Evolutionary conservation across 768 basidiomycete genomes (phyloP), one percentile per base, ranked within the genome.

Genomic region (Lentinula detonsa): DNA sequence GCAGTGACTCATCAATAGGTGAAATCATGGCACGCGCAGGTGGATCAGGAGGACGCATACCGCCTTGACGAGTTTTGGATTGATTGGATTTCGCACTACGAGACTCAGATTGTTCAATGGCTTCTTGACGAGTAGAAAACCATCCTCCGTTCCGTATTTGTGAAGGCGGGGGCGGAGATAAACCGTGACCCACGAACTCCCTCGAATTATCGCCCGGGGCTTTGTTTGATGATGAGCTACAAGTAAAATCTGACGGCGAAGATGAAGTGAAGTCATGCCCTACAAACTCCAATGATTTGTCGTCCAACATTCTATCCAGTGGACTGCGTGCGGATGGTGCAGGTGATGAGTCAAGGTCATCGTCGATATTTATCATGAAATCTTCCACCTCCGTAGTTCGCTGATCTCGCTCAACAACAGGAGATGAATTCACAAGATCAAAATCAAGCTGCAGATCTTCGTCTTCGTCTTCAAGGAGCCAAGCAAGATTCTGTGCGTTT

Each of bases 381-480:
- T 55, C 18, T 3, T 55, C 21, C 40, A 9, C 23, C 11, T 45
- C 55, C 13, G 6, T 11, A 40, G 39, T 7, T 23, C 18, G 10
- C 15, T 39, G 53, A 4, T 10, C 39, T 40, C 4, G 21, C 16
- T 42, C 43, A 56, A 62, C 13, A 31, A 70, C 45, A 8, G 84
- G 84, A 3, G 85, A 78, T 21, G 85, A 85, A 54, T 75, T 73
- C n/a, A 82, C 53, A 42, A 86, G 80, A 61, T 78, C 76, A 64
- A 86, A 73, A 48, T 77, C 74, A 9, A 75, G 46, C 21, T 48
- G 76, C 49, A 87, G 76, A n/a, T 79, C 86, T 56, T 88, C 86
- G 60, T 85, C 86, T 28, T 60, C 59, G 21, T 85, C 77, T 42
- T 82, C 85, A 9, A 89, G 69, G 21, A 90, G 73, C 87, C 87